Base-by-base conservation (phyloP, 345 rosid species). In the Euphorbia lathyris region DNA sequence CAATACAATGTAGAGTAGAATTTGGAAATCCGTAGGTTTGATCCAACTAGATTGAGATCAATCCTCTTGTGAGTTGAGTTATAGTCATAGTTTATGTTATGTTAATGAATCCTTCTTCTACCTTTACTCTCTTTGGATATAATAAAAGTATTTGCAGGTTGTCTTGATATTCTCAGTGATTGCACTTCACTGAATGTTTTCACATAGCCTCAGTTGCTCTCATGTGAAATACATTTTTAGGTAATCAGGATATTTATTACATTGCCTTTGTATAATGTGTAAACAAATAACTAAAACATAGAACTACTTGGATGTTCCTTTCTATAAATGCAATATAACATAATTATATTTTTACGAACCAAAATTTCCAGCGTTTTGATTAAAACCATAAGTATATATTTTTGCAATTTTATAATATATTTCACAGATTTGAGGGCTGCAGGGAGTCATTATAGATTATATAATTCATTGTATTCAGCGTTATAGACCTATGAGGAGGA, bases 41-140 rank as follows among this genome's bases (percentile, higher is more conserved):
- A n/a, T n/a, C n/a, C n/a, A n/a, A n/a, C n/a, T n/a, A n/a, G 58
- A 53, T 20, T 53, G 58, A 53, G 58, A 53, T 20, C 20, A 53
- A 10, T 23, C 58, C n/a, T n/a, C n/a, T n/a, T n/a, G n/a, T n/a
- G n/a, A n/a, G n/a, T 53, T 53, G 58, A n/a, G 26, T 53, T 20
- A 25, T 1, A n/a, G 5, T n/a, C n/a, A n/a, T n/a, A n/a, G n/a
- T n/a, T n/a, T n/a, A n/a, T n/a, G 7, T 53, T 32, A 10, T 53
- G 7, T 26, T n/a, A n/a, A 20, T 53, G n/a, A n/a, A 53, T n/a
- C 22, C 6, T 20, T 19, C 19, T 53, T 12, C 22, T 53, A 20
- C 22, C 26, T 20, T 53, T 53, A 20, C 22, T 53, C 26, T 53
- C 27, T 20, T 20, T 53, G 58, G 23, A n/a, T 53, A 11, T 20